Evolutionary conservation across 768 basidiomycete genomes (phyloP), one percentile per base, ranked within the genome.

Genomic region (Mycena vulgaris): DNA sequence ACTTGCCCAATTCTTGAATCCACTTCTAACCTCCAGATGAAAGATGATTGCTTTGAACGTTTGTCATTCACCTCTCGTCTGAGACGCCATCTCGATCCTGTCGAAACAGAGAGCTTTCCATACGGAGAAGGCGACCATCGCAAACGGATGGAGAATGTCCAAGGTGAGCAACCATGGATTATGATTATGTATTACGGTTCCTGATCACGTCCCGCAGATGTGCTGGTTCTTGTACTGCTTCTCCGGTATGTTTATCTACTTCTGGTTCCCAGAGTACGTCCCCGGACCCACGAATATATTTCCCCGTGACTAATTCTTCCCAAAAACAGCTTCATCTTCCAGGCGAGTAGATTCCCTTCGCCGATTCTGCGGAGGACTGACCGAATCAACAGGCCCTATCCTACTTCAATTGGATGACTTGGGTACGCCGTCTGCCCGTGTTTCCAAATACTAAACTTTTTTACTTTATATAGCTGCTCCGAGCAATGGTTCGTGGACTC

Each of bases 31-130:
- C 27, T 17, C 28, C n/a, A n/a, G n/a, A n/a, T n/a, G n/a, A n/a
- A n/a, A 51, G 49, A 51, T 51, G 49, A 51, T 51, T 17, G 49
- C 49, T 30, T 28, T 51, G 49, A 51, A 51, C 28, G 49, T 51
- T 5, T 7, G 49, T 51, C 3, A 2, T 30, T n/a, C 27, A n/a
- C n/a, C n/a, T 28, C 17, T 16, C n/a, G n/a, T n/a, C n/a, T n/a
- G n/a, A n/a, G n/a, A n/a, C n/a, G n/a, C n/a, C n/a, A n/a, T n/a
- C n/a, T n/a, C n/a, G n/a, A n/a, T n/a, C n/a, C n/a, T n/a, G n/a
- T 30, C 16, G 25, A 25, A 14, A 16, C 30, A 52, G 78, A 89
- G 87, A 67, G 89, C 88, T 0, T 82, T 89, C 25, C 88, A 89
- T 74, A 78, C 81, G 0, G 78, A 70, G 30, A 68, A 74, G 57